phyloP scores from a whole-genome alignment of 75 land plant species.

The Pinus tabuliformis region DNA sequence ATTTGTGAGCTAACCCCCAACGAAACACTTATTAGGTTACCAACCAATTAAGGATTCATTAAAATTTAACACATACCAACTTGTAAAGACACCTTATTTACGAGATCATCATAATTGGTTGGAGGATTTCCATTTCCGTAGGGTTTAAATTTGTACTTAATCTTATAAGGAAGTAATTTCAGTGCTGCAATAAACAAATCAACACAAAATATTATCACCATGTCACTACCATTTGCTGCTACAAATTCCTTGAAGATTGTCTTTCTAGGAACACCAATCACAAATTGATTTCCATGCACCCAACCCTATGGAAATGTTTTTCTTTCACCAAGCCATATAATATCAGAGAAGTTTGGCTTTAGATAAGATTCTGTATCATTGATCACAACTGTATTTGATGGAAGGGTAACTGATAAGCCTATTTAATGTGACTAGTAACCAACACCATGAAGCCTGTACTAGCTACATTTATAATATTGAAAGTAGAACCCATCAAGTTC shows the following conservation, averaged over 20 bases:
- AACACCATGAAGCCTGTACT: slow-evolving; percentile 13
- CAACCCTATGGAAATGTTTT: slow-evolving; percentile 53
- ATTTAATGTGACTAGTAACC: slow-evolving; percentile 36
- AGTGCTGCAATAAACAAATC: slow-evolving; percentile 59
- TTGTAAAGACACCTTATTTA: slow-evolving; percentile 31
- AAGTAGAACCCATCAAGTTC: slow-evolving; percentile 8
- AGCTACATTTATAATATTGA: slow-evolving; percentile 21
- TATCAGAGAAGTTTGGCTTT: slow-evolving; percentile 12
- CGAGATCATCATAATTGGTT: slow-evolving; percentile 52
- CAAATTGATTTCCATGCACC: slow-evolving; percentile 55
- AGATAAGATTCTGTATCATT: slow-evolving; percentile 24
- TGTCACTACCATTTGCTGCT: slow-evolving; percentile 11
- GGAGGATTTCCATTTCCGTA: slow-evolving; percentile 45
- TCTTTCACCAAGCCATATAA: slow-evolving; percentile 39
- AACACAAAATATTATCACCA: slow-evolving; percentile 48
- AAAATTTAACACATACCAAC: slow-evolving; percentile 22
- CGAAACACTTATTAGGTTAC: neutral
- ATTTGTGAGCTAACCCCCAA: neutral
- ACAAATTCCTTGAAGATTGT: slow-evolving; percentile 51
- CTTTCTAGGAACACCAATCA: slow-evolving; percentile 63
- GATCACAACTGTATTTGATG: slow-evolving; percentile 21
- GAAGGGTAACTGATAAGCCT: slow-evolving; percentile 18
- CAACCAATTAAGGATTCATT: slow-evolving; percentile 6
- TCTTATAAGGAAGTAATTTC: slow-evolving; percentile 40
- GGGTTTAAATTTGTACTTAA: slow-evolving; percentile 33